Base-by-base conservation (phyloP, 345 rosid species). In the Salix arbutifolia region DNA sequence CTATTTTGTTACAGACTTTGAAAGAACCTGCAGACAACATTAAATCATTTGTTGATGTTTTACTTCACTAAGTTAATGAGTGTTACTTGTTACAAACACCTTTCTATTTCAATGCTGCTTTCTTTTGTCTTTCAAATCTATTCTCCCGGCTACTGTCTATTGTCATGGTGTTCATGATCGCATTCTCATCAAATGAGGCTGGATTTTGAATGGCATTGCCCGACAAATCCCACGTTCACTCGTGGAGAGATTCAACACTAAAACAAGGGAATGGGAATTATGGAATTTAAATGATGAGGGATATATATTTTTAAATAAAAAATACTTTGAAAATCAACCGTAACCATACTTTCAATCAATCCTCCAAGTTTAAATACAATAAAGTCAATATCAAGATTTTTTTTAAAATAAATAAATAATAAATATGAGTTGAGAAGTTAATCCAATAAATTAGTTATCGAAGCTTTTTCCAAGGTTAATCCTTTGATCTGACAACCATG, bases 31-130 rank as follows among this genome's bases (percentile, higher is more conserved):
- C 64, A 52, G 60, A 53, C 73, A 18, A 71, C 40, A 74, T 71
- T 71, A 78, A 75, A 77, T 76, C 80, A 69, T 71, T 73, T 67
- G 69, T 58, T 53, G 71, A 78, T 79, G 80, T 67, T 70, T 76
- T 81, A 79, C 74, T 30, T 40, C 65, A 53, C 70, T 56, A 66
- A 68, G 66, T 73, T 56, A 67, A 70, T 50, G 64, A 68, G 11
- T 83, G 77, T 73, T 74, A 67, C 74, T 19, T 61, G 73, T 70
- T 79, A 21, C 21, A 17, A 44, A 71, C 66, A 37, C 35, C 52
- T 16, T 71, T 35, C 1, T 44, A 23, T 69, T 21, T 12, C 33
- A 10, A 33, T n/a, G 58, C 26, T 23, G 21, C 61, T 60, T 77
- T 44, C 68, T 6, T 31, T 31, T 56, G 31, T 25, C 26, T 64